Conservation (phyloP, 768 basidiomycete genomes). For the Strobilomyces echinocephalus region DNA sequence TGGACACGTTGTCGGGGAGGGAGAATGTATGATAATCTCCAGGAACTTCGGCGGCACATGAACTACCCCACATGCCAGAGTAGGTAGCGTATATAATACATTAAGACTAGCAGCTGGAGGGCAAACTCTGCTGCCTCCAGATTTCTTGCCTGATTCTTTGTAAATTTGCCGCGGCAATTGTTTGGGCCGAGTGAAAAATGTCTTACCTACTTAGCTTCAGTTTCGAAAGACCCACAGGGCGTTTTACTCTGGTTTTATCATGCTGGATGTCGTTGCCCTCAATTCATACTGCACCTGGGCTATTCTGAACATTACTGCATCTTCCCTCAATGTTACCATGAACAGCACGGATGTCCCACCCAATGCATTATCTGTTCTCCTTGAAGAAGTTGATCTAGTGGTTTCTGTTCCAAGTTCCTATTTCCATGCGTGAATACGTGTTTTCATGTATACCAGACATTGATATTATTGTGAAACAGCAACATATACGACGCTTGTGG, state of each 20-base stretch:
- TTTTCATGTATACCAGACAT: not conserved
- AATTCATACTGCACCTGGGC: conserved; percentile 21
- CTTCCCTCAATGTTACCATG: conserved; percentile 16
- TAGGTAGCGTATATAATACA: too few relatives aligned
- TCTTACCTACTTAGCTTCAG: conserved; percentile 12
- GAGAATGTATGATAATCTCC: too few relatives aligned
- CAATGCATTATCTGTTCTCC: conserved; percentile 3
- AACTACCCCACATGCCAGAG: too few relatives aligned
- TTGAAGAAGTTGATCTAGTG: conserved; percentile 7
- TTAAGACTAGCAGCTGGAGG: conserved; percentile 10
- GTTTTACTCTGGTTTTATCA: conserved; percentile 5
- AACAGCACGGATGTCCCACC: conserved; percentile 6
- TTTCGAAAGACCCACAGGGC: conserved; percentile 8
- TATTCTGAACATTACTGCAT: conserved; percentile 14
- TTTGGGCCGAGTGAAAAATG: conserved; percentile 16
- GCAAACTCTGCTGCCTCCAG: not conserved
- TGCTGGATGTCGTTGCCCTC: conserved; percentile 20
- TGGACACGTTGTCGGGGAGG: too few relatives aligned
- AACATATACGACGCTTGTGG: conserved; percentile 1
- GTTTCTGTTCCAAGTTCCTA: conserved; percentile 13
- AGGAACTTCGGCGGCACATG: too few relatives aligned
- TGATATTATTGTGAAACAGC: conserved; percentile 2
- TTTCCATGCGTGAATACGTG: conserved; percentile 8
- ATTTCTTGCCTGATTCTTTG: conserved; percentile 9
- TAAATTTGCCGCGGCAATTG: conserved; percentile 8